These are phyloP conservation scores for Blastobotrys aristatus DNA, from an alignment of 1,139 yeast species.

Conservation along the genomic window DNA sequence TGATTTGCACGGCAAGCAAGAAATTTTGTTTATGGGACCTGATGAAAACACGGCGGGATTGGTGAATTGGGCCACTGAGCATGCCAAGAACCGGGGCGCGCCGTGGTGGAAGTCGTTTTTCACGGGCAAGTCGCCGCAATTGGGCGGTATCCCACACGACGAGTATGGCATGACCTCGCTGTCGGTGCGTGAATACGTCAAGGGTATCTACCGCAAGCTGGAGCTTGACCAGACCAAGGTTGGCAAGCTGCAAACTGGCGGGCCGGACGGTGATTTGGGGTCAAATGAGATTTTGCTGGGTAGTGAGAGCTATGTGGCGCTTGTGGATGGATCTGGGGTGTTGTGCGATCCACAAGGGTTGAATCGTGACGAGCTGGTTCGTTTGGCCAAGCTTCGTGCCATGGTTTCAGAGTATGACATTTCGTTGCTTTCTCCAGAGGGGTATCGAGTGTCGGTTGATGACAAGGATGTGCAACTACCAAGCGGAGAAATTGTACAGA, in stretches of 20 bases:
- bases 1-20: conserved; percentile 77
- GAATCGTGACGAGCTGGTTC: conserved; percentile 68
- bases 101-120: conserved; percentile 99
- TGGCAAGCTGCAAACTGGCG: conserved; percentile 92
- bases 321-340: conserved; percentile 96
- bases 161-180: conserved; percentile 97
- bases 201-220: conserved; percentile 79
- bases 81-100: conserved; percentile 89
- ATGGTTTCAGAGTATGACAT: conserved; percentile 70
- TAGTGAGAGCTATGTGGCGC: conserved; percentile 76
- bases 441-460: conserved; percentile 81
- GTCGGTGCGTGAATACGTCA: conserved; percentile 89
- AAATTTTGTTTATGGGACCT: conserved; percentile 94
- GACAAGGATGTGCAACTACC: conserved; percentile 79
- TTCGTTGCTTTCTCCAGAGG: conserved; percentile 61
- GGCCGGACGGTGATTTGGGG: conserved; percentile 98
- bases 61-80: conserved; percentile 98
- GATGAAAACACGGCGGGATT: conserved; percentile 97
- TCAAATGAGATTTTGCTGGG: conserved; percentile 90
- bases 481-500: conserved; percentile 64
- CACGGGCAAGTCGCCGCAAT: conserved; percentile 86
- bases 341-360: conserved; percentile 88
- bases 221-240: conserved; percentile 55
- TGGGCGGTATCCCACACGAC: conserved; percentile 98
- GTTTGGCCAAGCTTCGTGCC: conserved; percentile 72